phyloP scores from a whole-genome alignment of 345 rosid genomes.

The Hibiscus tridactylites region DNA sequence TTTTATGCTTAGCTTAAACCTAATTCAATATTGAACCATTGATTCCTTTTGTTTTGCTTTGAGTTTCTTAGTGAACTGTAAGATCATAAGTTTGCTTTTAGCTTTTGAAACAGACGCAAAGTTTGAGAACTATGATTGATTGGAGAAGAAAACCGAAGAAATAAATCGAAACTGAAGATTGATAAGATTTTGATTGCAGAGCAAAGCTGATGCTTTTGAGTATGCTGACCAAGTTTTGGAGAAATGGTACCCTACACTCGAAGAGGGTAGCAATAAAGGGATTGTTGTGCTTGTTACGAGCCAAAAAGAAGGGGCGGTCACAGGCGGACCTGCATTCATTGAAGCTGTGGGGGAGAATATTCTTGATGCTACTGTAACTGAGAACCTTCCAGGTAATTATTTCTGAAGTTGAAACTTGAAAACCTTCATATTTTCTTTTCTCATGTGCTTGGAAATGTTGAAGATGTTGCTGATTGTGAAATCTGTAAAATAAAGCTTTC shows the following conservation, averaged over 20 bases:
- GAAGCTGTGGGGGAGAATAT: constrained; percentile 81
- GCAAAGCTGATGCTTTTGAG: constrained; percentile 99
- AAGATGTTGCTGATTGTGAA: neutral
- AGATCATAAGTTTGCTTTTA: too few species aligned
- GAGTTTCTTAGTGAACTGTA: neutral
- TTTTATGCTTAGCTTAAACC: neutral
- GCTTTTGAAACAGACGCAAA: neutral
- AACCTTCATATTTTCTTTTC: neutral
- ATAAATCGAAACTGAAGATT: constrained; percentile 1
- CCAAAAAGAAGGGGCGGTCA: constrained; percentile 94
- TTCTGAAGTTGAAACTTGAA: neutral
- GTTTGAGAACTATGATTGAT: neutral
- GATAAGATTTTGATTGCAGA: constrained; percentile 38
- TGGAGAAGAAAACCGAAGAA: neutral
- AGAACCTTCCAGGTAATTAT: constrained; percentile 80
- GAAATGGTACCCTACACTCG: constrained; percentile 83
- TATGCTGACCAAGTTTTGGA: constrained; percentile 95
- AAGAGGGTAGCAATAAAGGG: constrained; percentile 85
- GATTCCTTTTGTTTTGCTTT: neutral
- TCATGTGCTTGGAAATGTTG: neutral
- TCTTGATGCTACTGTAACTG: constrained; percentile 84
- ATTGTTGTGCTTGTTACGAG: constrained; percentile 86
- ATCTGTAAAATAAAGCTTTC: neutral
- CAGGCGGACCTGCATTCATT: constrained; percentile 90
- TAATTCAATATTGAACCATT: too few species aligned